Conservation (phyloP, 176 grass and related monocot genomes). For the Pharus latifolius region DNA sequence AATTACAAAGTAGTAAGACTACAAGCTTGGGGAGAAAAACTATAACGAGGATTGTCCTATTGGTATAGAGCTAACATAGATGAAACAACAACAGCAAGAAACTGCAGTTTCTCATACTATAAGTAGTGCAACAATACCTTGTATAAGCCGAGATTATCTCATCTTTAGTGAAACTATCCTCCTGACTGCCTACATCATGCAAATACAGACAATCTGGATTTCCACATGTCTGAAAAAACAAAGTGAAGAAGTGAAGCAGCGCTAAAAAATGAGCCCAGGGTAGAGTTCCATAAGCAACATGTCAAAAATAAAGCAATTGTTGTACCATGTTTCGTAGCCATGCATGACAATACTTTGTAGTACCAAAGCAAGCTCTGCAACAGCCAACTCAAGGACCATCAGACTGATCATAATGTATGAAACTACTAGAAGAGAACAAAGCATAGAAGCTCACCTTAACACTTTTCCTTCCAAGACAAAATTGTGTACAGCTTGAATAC, state of each 20-base stretch:
- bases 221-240: conserved; percentile 80
- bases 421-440: conserved; percentile 10
- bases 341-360: conserved; percentile 97
- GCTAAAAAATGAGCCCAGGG: conserved; percentile 9
- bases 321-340: conserved; percentile 95
- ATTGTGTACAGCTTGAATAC: conserved; percentile 99
- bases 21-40: neutral
- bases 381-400: neutral
- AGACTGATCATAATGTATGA: neutral
- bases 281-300: conserved; percentile 11
- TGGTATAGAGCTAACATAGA: conserved; percentile 6
- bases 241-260: neutral
- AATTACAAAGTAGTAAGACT: neutral
- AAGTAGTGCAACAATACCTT: conserved; percentile 38
- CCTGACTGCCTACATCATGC: conserved; percentile 87
- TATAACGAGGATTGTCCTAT: neutral
- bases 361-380: conserved; percentile 94
- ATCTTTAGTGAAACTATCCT: conserved; percentile 99
- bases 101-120: too few relatives aligned
- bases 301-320: conserved; percentile 3
- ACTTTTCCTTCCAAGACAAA: conserved; percentile 93
- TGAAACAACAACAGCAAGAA: neutral
- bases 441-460: conserved; percentile 52
- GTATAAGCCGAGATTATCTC: conserved; percentile 99
- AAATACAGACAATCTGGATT: conserved; percentile 99